Conservation (phyloP, 1,284 basidiomycete species). For the Trichosporon coremiiforme region DNA sequence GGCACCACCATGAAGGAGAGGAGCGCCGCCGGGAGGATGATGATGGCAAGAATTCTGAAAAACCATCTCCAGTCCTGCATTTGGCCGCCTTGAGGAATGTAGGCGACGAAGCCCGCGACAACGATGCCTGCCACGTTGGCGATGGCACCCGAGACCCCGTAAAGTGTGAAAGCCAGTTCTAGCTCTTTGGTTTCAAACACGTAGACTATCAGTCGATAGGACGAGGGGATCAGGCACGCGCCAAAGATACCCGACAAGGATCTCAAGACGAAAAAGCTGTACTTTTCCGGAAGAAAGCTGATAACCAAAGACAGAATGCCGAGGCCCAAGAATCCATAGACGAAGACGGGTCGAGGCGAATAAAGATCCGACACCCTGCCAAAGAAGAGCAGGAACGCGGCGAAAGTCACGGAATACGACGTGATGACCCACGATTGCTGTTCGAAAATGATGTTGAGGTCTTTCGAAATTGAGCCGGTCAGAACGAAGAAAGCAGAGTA, state of each 20-base stretch:
- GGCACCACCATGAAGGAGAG: neutral
- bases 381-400: constrained; percentile 43
- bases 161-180: constrained; percentile 40
- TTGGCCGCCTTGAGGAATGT: constrained; percentile 47
- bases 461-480: constrained; percentile 31
- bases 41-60: constrained; percentile 50
- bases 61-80: constrained; percentile 51
- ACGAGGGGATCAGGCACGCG: constrained; percentile 41
- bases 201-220: constrained; percentile 43
- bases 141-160: constrained; percentile 43
- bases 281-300: constrained; percentile 45
- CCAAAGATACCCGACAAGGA: constrained; percentile 45
- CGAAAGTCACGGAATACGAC: constrained; percentile 41
- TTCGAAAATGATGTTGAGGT: constrained; percentile 34
- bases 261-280: constrained; percentile 47
- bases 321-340: constrained; percentile 37
- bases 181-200: constrained; percentile 37
- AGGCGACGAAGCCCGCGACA: constrained; percentile 42
- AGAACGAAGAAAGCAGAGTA: constrained; percentile 35
- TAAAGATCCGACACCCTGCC: constrained; percentile 45
- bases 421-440: constrained; percentile 43
- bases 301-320: constrained; percentile 44
- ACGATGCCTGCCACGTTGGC: constrained; percentile 41
- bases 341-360: constrained; percentile 39
- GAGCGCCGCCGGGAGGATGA: neutral